Conservation (phyloP, 148 eudicot genomes). For the Pharnaceum exiguum region DNA sequence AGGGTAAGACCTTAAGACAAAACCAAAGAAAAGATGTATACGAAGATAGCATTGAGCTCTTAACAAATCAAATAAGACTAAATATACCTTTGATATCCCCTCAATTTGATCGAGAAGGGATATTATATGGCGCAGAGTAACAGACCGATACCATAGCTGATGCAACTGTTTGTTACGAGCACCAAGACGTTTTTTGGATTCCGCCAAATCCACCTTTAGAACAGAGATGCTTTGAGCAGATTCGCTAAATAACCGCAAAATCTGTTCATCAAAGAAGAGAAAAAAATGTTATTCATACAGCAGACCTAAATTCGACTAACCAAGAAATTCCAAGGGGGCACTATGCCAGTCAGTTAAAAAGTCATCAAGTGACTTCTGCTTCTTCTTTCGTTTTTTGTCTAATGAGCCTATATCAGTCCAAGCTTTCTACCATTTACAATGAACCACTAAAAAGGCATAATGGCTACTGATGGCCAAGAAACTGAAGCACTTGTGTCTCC, state of each 20-base stretch:
- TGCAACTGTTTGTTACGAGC: slow-evolving; percentile 94
- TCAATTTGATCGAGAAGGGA: slow-evolving; percentile 94
- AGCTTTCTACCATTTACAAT: no score
- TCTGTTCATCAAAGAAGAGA: slow-evolving; percentile 44
- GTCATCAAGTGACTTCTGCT: no score
- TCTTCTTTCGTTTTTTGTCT: no score
- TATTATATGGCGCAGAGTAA: slow-evolving; percentile 91
- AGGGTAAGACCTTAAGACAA: neutral
- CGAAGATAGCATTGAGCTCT: no score
- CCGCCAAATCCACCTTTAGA: slow-evolving; percentile 74
- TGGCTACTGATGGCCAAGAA: no score
- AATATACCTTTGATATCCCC: slow-evolving; percentile 80
- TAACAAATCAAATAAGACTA: neutral
- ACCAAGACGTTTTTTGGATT: slow-evolving; percentile 82
- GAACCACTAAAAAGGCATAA: no score
- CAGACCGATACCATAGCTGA: slow-evolving; percentile 97
- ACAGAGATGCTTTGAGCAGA: slow-evolving; percentile 76
- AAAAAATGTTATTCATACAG: slow-evolving; percentile 2
- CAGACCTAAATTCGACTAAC: slow-evolving; percentile 1
- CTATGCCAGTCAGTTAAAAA: no score
- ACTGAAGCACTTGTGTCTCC: no score
- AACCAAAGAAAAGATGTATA: neutral
- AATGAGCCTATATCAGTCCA: no score
- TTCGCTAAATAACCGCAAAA: slow-evolving; percentile 94
- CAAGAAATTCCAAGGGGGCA: no score